Evolutionary conservation across 768 basidiomycete genomes (phyloP), one percentile per base, ranked within the genome.

Genomic region (Boletus bicolor): DNA sequence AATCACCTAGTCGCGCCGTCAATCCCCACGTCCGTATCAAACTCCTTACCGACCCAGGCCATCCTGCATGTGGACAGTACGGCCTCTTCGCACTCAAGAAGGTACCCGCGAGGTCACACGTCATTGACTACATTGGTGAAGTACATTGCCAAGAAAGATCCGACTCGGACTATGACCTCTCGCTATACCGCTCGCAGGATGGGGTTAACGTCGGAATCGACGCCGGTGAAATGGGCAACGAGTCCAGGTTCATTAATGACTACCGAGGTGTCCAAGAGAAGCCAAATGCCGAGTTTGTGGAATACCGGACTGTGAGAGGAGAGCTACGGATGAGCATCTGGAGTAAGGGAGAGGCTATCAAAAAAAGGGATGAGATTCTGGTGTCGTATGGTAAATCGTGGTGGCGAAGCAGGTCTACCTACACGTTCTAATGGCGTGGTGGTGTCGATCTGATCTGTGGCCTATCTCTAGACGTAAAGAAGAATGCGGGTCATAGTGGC

Each of bases 231-330:
- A 82, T 82, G 76, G 94, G 94, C 30, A 97, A 95, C 72, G 91
- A 93, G 69, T 87, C 87, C 1, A 77, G 94, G 64, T 94, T 96
- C 67, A 78, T 92, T 55, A 97, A 97, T 63, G 94, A 96, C 75
- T 98, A 87, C 72, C 81, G 94, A 53, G 91, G 92, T 3, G 76
- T 93, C n/a, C 74, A 68, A 47, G 68, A 70, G 24, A 85, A 76
- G 66, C 84, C 91, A 5, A 93, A 93, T 61, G 87, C 84, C 0
- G 61, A 81, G 30, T 93, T 93, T 62, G 73, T 77, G 48, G 89
- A 91, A 41, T 71, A 73, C 37, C 74, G 82, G 55, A 77, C 76
- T 10, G 59, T 55, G 19, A 63, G 59, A 35, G 91, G 88, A 17
- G 89, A 88, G 68, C 70, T 89, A 59, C 75, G 83, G 48, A 94